A percentile compares a stretch with the other conserved stretches of the same genome.
Conservation (phyloP, 2,329 filamentous ascomycete genomes). For the Colletotrichum eremochloae region DNA sequence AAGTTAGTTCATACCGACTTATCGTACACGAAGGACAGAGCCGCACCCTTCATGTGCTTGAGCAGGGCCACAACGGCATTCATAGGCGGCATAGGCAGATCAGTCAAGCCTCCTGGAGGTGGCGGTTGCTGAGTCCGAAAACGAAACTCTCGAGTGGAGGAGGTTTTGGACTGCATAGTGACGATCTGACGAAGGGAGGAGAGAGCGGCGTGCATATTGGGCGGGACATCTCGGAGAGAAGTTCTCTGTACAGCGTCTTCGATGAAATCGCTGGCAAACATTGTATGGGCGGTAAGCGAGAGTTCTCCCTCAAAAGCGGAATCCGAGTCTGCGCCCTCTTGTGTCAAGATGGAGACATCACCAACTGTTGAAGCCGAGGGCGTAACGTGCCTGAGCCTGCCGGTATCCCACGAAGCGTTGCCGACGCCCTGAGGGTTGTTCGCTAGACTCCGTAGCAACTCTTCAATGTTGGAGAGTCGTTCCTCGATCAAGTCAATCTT, state of each 20-base stretch:
- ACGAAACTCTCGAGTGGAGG: constrained; percentile 57
- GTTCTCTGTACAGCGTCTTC: constrained; percentile 65
- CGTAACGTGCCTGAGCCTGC: constrained; percentile 44
- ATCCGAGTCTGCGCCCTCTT: constrained; percentile 57
- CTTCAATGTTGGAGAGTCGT: constrained; percentile 60
- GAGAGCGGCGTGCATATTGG: constrained; percentile 67
- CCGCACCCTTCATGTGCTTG: constrained; percentile 60
- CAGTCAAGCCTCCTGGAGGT: constrained; percentile 61
- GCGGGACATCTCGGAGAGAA: constrained; percentile 59
- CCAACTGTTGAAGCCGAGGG: constrained; percentile 41
- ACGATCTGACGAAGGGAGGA: constrained; percentile 66
- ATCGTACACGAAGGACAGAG: no score
- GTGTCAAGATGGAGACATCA: constrained; percentile 42
- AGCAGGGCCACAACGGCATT: constrained; percentile 62
- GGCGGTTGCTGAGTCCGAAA: constrained; percentile 62
- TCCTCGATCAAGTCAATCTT: constrained; percentile 65
- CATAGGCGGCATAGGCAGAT: constrained; percentile 68
- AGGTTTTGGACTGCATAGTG: constrained; percentile 61
- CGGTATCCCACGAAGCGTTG: constrained; percentile 23
- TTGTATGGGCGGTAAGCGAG: constrained; percentile 63
- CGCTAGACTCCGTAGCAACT: constrained; percentile 56
- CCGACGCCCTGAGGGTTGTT: constrained; percentile 44
- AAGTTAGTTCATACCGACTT: background rate
- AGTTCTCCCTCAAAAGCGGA: constrained; percentile 62
- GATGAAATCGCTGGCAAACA: constrained; percentile 68